phyloP scores from a whole-genome alignment of 73 alveolate species.

The Loxodes magnus region DNA sequence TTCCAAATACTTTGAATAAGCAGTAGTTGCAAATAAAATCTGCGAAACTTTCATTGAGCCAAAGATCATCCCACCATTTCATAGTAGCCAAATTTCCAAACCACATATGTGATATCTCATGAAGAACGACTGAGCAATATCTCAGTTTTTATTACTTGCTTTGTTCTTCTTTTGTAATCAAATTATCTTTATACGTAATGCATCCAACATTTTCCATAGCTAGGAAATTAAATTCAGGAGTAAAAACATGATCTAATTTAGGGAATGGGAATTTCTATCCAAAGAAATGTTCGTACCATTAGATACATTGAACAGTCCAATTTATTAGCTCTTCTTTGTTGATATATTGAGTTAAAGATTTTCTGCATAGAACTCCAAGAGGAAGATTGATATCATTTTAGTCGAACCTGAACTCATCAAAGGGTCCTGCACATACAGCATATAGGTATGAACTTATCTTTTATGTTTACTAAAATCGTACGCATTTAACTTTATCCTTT shows the following conservation, averaged over 20 bases:
- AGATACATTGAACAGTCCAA: constrained; percentile 39
- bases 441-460: background rate
- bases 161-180: constrained; percentile 62
- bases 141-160: constrained; percentile 55
- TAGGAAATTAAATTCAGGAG: constrained; percentile 87
- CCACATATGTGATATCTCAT: constrained; percentile 98
- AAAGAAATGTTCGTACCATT: constrained; percentile 58
- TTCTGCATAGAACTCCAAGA: constrained; percentile 66
- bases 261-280: constrained; percentile 69
- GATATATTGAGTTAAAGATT: constrained; percentile 42
- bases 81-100: constrained; percentile 95
- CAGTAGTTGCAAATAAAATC: background rate
- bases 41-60: constrained; percentile 99
- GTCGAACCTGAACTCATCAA: constrained; percentile 11
- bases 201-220: constrained; percentile 98
- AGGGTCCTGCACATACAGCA: constrained; percentile 4
- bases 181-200: constrained; percentile 80
- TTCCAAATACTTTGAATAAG: background rate
- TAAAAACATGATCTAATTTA: constrained; percentile 73
- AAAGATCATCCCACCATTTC: constrained; percentile 98
- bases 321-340: constrained; percentile 43
- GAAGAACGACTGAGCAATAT: constrained; percentile 70
- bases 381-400: constrained; percentile 38
- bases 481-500: background rate
- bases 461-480: constrained; percentile 4